These are phyloP conservation scores for Amoeboaphelidium protococcarum DNA, from an alignment of 371 early-diverging fungal genomes.

Conservation along the genomic window DNA sequence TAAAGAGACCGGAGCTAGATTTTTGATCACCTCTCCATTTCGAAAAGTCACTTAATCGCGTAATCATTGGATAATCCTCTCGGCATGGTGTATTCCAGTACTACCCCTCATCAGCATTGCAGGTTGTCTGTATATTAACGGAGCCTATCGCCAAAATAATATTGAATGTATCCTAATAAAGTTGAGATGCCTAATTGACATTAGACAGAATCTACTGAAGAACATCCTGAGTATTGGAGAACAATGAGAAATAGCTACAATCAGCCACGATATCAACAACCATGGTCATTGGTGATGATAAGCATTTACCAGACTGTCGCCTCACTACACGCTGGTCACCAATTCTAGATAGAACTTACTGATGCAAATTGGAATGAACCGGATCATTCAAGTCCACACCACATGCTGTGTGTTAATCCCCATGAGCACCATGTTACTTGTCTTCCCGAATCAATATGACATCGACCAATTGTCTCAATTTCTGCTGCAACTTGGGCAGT, in stretches of 20 bases:
- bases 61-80: slow-evolving; percentile 33
- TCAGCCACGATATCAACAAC: slow-evolving; percentile 12
- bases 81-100: slow-evolving; percentile 61
- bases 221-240: slow-evolving; percentile 10
- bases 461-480: too few relatives aligned
- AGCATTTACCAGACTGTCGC: too few relatives aligned
- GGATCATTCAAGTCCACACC: too few relatives aligned
- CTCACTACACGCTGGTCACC: too few relatives aligned
- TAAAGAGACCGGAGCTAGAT: slow-evolving; percentile 58
- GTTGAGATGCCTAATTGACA: slow-evolving; percentile 22
- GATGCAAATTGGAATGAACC: too few relatives aligned
- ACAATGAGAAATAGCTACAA: slow-evolving; percentile 10
- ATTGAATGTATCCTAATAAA: slow-evolving; percentile 76
- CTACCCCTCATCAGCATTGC: slow-evolving; percentile 10
- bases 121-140: slow-evolving; percentile 32
- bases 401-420: too few relatives aligned
- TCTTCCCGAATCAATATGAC: too few relatives aligned
- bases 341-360: too few relatives aligned
- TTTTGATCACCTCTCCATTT: slow-evolving; percentile 51
- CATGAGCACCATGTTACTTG: too few relatives aligned
- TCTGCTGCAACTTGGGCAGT: too few relatives aligned
- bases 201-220: slow-evolving; percentile 11
- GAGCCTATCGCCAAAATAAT: slow-evolving; percentile 54
- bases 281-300: slow-evolving; percentile 6
- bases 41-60: slow-evolving; percentile 64